These are phyloP conservation scores for Penicillium sp. DNA, from an alignment of 2,329 filamentous ascomycete species.

Conservation along the genomic window DNA sequence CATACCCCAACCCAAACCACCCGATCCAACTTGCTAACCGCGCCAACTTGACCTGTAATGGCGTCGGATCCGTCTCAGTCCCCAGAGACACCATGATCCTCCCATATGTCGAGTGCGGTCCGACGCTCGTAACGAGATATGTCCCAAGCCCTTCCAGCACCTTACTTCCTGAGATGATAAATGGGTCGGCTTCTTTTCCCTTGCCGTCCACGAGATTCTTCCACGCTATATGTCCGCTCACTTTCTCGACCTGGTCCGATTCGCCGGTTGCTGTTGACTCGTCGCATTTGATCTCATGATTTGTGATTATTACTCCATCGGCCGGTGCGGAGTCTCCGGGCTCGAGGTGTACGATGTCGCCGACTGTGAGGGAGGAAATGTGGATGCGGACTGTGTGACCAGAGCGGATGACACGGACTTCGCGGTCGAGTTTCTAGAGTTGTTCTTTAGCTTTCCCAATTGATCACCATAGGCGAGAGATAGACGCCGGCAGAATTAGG, in stretches of 20 bases:
- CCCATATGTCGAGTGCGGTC: conserved; percentile 72
- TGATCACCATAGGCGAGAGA: too few relatives aligned
- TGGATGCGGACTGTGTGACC: conserved; percentile 66
- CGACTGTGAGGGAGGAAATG: conserved; percentile 67
- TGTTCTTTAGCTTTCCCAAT: conserved; percentile 3
- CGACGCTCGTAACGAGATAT: conserved; percentile 72
- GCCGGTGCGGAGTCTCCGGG: conserved; percentile 71
- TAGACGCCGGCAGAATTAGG: background rate
- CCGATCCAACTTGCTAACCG: conserved; percentile 78
- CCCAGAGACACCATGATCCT: conserved; percentile 73
- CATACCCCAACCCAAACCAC: conserved; percentile 70
- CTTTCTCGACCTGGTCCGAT: conserved; percentile 66
- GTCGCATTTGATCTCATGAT: conserved; percentile 69
- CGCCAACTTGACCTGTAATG: conserved; percentile 71
- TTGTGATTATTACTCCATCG: conserved; percentile 69
- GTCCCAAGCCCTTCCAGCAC: conserved; percentile 78
- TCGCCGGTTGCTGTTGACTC: conserved; percentile 74
- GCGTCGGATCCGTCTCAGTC: conserved; percentile 73
- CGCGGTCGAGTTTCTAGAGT: conserved; percentile 63
- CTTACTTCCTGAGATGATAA: conserved; percentile 78
- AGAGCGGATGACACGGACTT: conserved; percentile 67
- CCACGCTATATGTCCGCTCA: conserved; percentile 63
- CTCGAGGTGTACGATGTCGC: conserved; percentile 69
- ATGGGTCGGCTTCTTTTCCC: conserved; percentile 61
- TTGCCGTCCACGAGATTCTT: conserved; percentile 59